Evolutionary conservation across 257 asterid genomes (phyloP), one percentile per base, ranked within the genome.

Genomic region (Pogostemon cablin): DNA sequence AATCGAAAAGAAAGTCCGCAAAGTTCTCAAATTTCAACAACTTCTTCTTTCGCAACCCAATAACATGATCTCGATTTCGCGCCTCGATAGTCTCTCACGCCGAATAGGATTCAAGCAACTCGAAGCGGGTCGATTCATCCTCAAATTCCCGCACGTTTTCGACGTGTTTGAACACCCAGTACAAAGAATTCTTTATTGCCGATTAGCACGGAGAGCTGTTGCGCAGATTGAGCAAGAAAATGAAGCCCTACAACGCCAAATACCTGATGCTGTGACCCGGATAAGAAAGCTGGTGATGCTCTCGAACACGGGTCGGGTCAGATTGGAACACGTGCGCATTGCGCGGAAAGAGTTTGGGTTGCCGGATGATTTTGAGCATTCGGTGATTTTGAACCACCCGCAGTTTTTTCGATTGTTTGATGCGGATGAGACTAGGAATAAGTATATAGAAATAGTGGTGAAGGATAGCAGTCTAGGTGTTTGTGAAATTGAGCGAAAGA

Each of bases 121-220:
- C 65, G 96, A 92, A 75, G 82, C 96, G 3, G 96, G 96, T 4
- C 83, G 80, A 1, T 89, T 92, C 63, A 83, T 92, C 6, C 93
- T 92, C 80, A 92, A 84, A 74, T 89, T 83, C 72, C 96, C 96
- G 0, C 96, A 85, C 72, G 92, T 92, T 64, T 89, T 92, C 65
- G 95, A 92, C 67, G 80, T 90, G n/a, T 90, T 92, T 35, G 98
- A 92, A 38, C 98, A 92, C 85, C 98, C 98, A 1, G 96, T 92
- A 10, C 98, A 90, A 69, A 75, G 98, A 48, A 87, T 92, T 39
- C 87, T 92, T 8, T 90, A 86, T 54, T 88, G 96, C 68, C 75
- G 96, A 46, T 74, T 92, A 0, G 65, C 95, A 10, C 86, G 95
- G 7, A 86, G 80, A 47, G 92, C 95, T 20, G 38, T 69, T 1